Base-by-base conservation (phyloP, 2,329 filamentous ascomycete species). In the Clarireedia homoeocarpa region DNA sequence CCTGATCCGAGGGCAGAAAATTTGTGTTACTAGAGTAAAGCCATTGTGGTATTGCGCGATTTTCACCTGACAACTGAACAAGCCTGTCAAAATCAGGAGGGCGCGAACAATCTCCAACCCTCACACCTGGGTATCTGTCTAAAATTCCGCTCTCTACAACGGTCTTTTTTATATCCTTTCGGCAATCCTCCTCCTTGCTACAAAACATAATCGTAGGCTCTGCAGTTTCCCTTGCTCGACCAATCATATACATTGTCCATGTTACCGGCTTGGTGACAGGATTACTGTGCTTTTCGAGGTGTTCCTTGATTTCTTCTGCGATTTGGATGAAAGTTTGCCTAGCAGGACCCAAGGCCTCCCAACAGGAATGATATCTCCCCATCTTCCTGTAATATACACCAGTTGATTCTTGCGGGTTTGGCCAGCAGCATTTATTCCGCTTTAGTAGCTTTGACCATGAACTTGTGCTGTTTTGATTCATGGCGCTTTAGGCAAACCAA, bases 221-320 rank as follows among this genome's bases (percentile, higher is more conserved):
- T 10, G 58, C 34, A 10, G 47, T 36, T 15, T 57, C 51, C 27
- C 24, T 27, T 2, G 27, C 56, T 7, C 44, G 44, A 2, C 58
- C 58, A 23, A 58, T 55, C 55, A 59, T 57, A 47, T 59, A 59
- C 14, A 59, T 53, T 2, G 48, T 49, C 53, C 53, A 59, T 17
- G 45, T 56, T 9, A 59, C 53, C 6, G 53, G 20, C 10, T 45
- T 6, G 9, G 44, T 26, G 38, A 58, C 51, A 7, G 56, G 53
- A 38, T 60, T 56, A 17, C 53, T 55, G 17, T 54, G 14, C 17
- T 57, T 57, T 49, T 60, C 50, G 4, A 60, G 58, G 27, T 56
- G 44, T 4, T 6, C n/a, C 27, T 60, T 60, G 42, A 60, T 60
- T 27, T 57, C 46, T 6, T 34, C 39, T n/a, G 56, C 51, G 17